phyloP scores from a whole-genome alignment of 352 stramenopile genomes.

The Peronospora destructor region DNA sequence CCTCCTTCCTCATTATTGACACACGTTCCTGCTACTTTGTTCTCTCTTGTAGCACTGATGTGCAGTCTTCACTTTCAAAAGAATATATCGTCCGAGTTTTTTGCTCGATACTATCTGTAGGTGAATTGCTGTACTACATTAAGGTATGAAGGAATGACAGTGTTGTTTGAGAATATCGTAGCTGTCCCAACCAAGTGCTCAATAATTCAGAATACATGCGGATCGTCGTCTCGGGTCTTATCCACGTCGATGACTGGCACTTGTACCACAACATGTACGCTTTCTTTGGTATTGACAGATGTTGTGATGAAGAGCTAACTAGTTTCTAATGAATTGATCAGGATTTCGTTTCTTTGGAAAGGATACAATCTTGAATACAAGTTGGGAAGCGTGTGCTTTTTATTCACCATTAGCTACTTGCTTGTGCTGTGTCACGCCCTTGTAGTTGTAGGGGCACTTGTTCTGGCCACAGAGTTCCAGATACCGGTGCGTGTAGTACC shows the following conservation, averaged over 20 bases:
- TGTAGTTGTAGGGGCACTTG: slow-evolving; percentile 38
- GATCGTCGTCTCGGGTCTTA: slow-evolving; percentile 64
- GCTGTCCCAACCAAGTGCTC: slow-evolving; percentile 62
- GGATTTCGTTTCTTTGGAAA: slow-evolving; percentile 83
- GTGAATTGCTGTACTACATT: neutral
- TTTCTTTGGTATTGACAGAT: neutral
- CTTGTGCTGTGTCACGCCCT: slow-evolving; percentile 59
- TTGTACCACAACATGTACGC: slow-evolving; percentile 89
- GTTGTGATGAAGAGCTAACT: slow-evolving; percentile 3
- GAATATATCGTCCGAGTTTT: slow-evolving; percentile 27
- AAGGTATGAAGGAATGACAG: slow-evolving; percentile 1
- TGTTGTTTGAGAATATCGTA: slow-evolving; percentile 18
- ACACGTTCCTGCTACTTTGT: neutral
- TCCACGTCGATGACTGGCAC: slow-evolving; percentile 86
- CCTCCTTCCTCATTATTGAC: neutral
- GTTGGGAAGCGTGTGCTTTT: slow-evolving; percentile 51
- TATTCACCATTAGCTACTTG: slow-evolving; percentile 36
- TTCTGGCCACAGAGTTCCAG: slow-evolving; percentile 25
- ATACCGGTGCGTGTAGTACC: slow-evolving; percentile 11
- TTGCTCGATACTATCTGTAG: slow-evolving; percentile 43
- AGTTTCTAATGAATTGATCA: slow-evolving; percentile 16
- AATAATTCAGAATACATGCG: slow-evolving; percentile 35
- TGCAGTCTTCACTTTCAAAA: slow-evolving; percentile 51
- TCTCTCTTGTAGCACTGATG: slow-evolving; percentile 32
- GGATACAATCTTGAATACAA: slow-evolving; percentile 75